A percentile compares a stretch with the other conserved stretches of the same genome.
These are phyloP conservation scores for grape (Vitis vinifera) DNA, from an alignment of 164 flowering plant species.

Conservation along the genomic window ASM3070453v1 NC_081809.1:535501-536000, in stretches of 20 bases:
- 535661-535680: neutral
- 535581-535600: neutral
- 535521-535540: constrained; percentile 6
- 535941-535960: too few species aligned
- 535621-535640: neutral
- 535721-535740: neutral
- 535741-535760: neutral
- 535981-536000: too few species aligned
- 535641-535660: neutral
- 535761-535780: neutral
- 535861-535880: neutral
- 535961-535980: too few species aligned
- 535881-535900: too few species aligned
- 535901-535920: too few species aligned
- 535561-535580: neutral
- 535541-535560: neutral
- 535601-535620: neutral
- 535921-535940: too few species aligned
- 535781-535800: neutral
- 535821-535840: neutral
- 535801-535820: neutral
- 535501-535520: constrained; percentile 4
- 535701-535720: too few species aligned
- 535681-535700: neutral
- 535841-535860: neutral